These are phyloP conservation scores for Penicillium dipodomyicola DNA, from an alignment of 495 filamentous ascomycete genomes.

Conservation along the genomic window DNA sequence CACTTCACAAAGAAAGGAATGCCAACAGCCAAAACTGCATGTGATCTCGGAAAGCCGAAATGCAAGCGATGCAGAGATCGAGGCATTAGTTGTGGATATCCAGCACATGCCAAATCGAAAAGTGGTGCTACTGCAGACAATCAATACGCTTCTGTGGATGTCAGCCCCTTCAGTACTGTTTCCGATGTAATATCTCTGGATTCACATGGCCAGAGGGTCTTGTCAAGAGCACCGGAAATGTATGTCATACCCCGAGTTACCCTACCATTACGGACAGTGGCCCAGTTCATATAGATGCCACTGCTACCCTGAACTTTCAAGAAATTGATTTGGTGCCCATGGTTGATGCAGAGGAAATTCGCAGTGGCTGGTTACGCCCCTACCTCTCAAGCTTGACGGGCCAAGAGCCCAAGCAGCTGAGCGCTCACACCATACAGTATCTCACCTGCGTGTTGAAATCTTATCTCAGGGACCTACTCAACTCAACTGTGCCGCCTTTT, in stretches of 20 bases:
- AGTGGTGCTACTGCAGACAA: neutral
- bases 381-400: no score
- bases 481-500: no score
- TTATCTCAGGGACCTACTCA: no score
- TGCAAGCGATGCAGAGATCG: conserved; percentile 27
- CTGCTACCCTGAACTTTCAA: conserved; percentile 1
- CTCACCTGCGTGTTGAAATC: no score
- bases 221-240: neutral
- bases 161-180: neutral
- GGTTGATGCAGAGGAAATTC: no score
- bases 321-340: no score
- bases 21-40: no score
- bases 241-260: neutral
- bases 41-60: no score
- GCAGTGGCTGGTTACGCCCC: no score
- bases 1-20: conserved; percentile 33
- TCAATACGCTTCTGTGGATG: neutral
- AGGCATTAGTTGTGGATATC: conserved; percentile 32
- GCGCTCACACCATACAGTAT: no score
- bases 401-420: no score
- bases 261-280: neutral
- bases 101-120: conserved; percentile 13
- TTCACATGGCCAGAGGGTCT: neutral
- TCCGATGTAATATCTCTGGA: neutral
- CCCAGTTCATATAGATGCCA: neutral